Conservation (phyloP, 2,329 filamentous ascomycete genomes). For the Pyrenochaeta sp. region DNA sequence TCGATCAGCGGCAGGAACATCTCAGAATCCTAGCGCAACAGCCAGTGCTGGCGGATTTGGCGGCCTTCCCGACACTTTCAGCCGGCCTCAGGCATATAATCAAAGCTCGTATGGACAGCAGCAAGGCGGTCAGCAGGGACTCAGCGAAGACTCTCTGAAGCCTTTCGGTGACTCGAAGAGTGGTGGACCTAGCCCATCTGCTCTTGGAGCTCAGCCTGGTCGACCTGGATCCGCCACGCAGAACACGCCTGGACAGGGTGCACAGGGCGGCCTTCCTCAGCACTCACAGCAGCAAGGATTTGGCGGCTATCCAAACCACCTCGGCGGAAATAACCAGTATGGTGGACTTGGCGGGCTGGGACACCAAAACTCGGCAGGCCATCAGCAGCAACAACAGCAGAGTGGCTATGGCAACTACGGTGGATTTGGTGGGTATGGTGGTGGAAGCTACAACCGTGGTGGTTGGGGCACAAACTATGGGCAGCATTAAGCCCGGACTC, state of each 20-base stretch:
- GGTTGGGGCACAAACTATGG: constrained; percentile 61
- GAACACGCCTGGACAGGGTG: constrained; percentile 62
- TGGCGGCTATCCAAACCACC: constrained; percentile 63
- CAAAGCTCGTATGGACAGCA: constrained; percentile 59
- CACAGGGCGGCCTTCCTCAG: constrained; percentile 62
- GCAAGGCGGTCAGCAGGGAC: constrained; percentile 58
- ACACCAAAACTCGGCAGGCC: constrained; percentile 56
- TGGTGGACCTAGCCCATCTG: constrained; percentile 66
- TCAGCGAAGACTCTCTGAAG: constrained; percentile 64
- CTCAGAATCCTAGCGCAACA: constrained; percentile 61
- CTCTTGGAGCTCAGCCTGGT: constrained; percentile 65
- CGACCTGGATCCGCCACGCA: constrained; percentile 71
- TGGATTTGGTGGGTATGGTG: constrained; percentile 51
- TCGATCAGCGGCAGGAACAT: constrained; percentile 66
- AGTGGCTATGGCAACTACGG: constrained; percentile 55
- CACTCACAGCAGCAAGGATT: constrained; percentile 67
- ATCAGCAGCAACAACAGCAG: constrained; percentile 45
- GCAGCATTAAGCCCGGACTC: constrained; percentile 39
- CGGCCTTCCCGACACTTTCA: constrained; percentile 67
- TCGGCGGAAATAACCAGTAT: constrained; percentile 59
- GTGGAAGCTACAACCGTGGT: constrained; percentile 54
- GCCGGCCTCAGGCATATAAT: constrained; percentile 65
- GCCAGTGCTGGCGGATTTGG: constrained; percentile 60
- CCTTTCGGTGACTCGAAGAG: constrained; percentile 65
- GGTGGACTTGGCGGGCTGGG: constrained; percentile 64